Conservation (phyloP, 441 rosid species). For the Theobroma grandiflorum region DNA sequence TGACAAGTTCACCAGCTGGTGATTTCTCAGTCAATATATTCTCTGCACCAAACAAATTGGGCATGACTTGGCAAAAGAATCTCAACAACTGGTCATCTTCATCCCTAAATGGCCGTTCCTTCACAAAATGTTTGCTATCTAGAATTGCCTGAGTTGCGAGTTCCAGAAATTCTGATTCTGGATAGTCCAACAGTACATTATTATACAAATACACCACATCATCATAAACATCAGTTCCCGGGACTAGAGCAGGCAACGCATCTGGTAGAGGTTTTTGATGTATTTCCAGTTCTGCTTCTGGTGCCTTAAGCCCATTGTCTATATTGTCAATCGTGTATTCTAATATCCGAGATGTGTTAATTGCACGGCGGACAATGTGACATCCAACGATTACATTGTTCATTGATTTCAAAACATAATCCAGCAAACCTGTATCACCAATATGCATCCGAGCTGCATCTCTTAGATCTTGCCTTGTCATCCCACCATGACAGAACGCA, state of each 20-base stretch:
- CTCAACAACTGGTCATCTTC: conserved; percentile 52
- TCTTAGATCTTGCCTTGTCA: conserved; percentile 90
- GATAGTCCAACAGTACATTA: conserved; percentile 62
- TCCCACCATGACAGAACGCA: conserved; percentile 48
- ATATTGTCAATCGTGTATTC: conserved; percentile 78
- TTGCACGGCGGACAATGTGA: conserved; percentile 59
- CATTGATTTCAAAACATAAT: conserved; percentile 86
- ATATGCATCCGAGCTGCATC: conserved; percentile 91
- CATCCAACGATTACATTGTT: conserved; percentile 74
- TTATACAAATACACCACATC: conserved; percentile 62
- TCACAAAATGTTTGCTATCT: conserved; percentile 77
- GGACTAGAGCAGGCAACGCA: conserved; percentile 31
- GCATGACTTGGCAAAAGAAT: conserved; percentile 64
- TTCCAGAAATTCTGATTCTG: conserved; percentile 53
- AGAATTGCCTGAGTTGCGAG: conserved; percentile 63
- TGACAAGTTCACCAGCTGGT: conserved; percentile 65
- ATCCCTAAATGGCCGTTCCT: conserved; percentile 73
- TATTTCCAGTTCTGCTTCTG: conserved; percentile 35
- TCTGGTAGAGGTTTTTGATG: conserved; percentile 29
- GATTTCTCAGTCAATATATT: conserved; percentile 34
- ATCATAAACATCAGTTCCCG: conserved; percentile 57
- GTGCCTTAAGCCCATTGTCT: conserved; percentile 27
- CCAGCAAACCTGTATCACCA: conserved; percentile 91
- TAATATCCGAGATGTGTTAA: conserved; percentile 66
- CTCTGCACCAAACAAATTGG: conserved; percentile 39